Conservation (phyloP, 2,329 filamentous ascomycete species). For the Epicoccum sorghinum region DNA sequence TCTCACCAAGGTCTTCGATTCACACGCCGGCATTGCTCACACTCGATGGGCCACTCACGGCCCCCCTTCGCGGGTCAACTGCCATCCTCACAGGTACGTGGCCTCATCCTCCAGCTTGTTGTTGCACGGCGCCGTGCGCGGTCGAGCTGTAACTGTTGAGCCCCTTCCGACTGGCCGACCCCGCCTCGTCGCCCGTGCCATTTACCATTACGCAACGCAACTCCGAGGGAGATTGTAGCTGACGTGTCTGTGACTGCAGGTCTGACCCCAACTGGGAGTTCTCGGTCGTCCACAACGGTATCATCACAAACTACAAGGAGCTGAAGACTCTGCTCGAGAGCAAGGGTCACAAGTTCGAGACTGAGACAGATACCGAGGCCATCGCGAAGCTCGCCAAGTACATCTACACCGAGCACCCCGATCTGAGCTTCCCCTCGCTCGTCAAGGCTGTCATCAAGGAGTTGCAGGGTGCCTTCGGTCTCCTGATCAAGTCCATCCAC, state of each 20-base stretch:
- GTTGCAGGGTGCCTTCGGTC: conserved; percentile 95
- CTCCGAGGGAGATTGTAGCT: background rate
- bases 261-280: conserved; percentile 97
- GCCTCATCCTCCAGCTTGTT: conserved; percentile 51
- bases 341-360: conserved; percentile 99
- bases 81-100: conserved; percentile 93
- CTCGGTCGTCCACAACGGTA: conserved; percentile 97
- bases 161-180: conserved; percentile 12
- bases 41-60: conserved; percentile 99
- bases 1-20: conserved; percentile 92
- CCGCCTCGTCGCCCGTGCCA: conserved; percentile 9
- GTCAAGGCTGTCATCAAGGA: conserved; percentile 98
- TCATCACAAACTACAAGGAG: conserved; percentile 99
- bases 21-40: conserved; percentile 97
- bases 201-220: conserved; percentile 14
- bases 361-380: conserved; percentile 98
- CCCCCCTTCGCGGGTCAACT: conserved; percentile 90
- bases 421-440: conserved; percentile 93
- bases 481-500: conserved; percentile 97
- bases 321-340: conserved; percentile 87
- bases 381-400: conserved; percentile 99
- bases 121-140: conserved; percentile 10
- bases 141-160: conserved; percentile 14
- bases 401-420: conserved; percentile 92
- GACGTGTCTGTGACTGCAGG: conserved; percentile 53